Base-by-base conservation (phyloP, 2,329 filamentous ascomycete genomes). In the Teratosphaeriaceae sp. region DNA sequence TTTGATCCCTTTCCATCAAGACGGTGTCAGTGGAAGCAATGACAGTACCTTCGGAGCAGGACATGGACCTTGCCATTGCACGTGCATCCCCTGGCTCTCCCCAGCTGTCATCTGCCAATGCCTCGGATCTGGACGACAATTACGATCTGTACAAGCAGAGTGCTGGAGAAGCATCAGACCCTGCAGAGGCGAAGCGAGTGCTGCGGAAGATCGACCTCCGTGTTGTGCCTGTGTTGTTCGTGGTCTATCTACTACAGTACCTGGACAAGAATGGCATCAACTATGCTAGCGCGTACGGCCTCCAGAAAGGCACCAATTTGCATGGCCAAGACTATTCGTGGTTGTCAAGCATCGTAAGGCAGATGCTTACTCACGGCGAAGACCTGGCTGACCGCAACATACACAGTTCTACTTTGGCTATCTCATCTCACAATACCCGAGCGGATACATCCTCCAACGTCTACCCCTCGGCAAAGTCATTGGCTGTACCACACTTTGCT, bases 321-420 rank as follows among this genome's bases (percentile, higher is more conserved):
- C 45, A 62, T 3, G 67, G 66, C 6, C 65, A 73, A 47, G 64
- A 75, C 43, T 76, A 74, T 50, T 68, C 67, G 12, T 75, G 72
- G 73, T 61, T 73, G 9, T 64, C 18, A 9, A 19, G 11, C 11
- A 22, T 37, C 20, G n/a, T n/a, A n/a, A n/a, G n/a, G n/a, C n/a
- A n/a, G n/a, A n/a, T n/a, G n/a, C n/a, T n/a, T n/a, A n/a, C n/a
- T n/a, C n/a, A n/a, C n/a, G n/a, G n/a, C n/a, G n/a, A n/a, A n/a
- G n/a, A n/a, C n/a, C n/a, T n/a, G n/a, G n/a, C n/a, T n/a, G n/a
- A n/a, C n/a, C n/a, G n/a, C n/a, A n/a, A n/a, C n/a, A n/a, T n/a
- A n/a, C n/a, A n/a, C n/a, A n/a, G n/a, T 71, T 72, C 50, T 72
- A 72, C 48, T 67, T 71, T 45, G 69, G 68, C 11, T 71, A 71